Evolutionary conservation across 2,329 filamentous ascomycete genomes (phyloP), one percentile per base, ranked within the genome.

Genomic region (Biscogniauxia marginata): DNA sequence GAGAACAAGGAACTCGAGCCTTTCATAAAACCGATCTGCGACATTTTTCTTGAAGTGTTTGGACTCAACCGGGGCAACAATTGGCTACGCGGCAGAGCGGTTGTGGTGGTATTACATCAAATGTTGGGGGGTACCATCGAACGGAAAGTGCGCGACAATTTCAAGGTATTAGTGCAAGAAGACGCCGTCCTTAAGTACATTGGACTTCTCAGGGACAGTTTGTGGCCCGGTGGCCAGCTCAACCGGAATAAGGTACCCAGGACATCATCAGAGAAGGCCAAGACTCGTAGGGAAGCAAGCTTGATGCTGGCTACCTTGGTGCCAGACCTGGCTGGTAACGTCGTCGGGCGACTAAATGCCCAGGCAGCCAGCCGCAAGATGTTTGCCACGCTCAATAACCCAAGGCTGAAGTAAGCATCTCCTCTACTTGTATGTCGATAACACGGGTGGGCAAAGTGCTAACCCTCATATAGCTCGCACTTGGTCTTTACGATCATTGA

Each of bases 11-110:
- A 96, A 65, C 80, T 92, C 2, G 92, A 96, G 69, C 95, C 95
- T 1, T 98, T 99, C 68, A 95, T 99, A 67, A 99, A 97, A 71
- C 96, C 95, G 3, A 97, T 99, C 59, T 97, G 93, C 73, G 95
- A 99, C 72, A 87, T 99, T 58, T 99, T 99, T 74, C 83, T 99
- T 16, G 95, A 99, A 71, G 85, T 92, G 0, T 99, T 99, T 69
- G 93, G 96, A 69, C 82, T 99, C 43, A 96, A 97, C 72, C 87
- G 89, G 58, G 93, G 93, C 44, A 97, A 96, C 74, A 98, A 96
- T 73, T 99, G 95, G 96, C 84, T 99, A 3, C 89, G 96, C 44
- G 96, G 95, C 0, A 87, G 95, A 20, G 95, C 95, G 0, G 95
- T 98, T 1, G 93, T 99, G 4, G 92, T 99, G 8, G 93, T 99